phyloP scores from a whole-genome alignment of 305 asterid genomes.

The Solanum hybrid region DNA sequence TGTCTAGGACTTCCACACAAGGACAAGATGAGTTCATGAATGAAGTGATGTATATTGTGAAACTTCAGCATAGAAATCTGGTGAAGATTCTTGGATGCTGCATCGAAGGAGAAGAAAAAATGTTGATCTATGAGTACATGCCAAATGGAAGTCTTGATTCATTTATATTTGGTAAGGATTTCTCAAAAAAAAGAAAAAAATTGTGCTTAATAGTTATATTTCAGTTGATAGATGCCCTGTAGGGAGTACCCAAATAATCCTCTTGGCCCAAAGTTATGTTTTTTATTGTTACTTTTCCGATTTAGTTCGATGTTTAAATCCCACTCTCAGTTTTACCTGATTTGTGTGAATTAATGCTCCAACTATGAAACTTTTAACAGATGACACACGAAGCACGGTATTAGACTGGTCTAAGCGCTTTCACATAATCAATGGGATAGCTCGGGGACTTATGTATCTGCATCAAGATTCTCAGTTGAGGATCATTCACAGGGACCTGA shows the following conservation, averaged over 20 bases:
- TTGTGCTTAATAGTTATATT: background rate
- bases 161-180: conserved; percentile 20
- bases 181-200: background rate
- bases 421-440: conserved; percentile 1
- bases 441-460: conserved; percentile 4
- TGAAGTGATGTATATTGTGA: conserved; percentile 28
- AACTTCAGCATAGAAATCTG: conserved; percentile 44
- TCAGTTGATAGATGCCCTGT: background rate
- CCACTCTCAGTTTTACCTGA: background rate
- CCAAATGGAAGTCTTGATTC: conserved; percentile 31
- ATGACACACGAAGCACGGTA: background rate
- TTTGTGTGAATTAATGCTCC: background rate
- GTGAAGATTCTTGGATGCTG: conserved; percentile 43
- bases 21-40: conserved; percentile 37
- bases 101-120: conserved; percentile 27
- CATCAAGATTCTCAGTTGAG: conserved; percentile 11
- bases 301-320: background rate
- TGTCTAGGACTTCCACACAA: conserved; percentile 29
- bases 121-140: conserved; percentile 34
- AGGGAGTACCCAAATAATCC: background rate
- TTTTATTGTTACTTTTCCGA: background rate
- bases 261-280: background rate
- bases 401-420: conserved; percentile 1
- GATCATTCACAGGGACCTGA: conserved; percentile 9
- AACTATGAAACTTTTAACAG: background rate